These are phyloP conservation scores for Tricholoma sp. DNA, from an alignment of 768 basidiomycete species.

Conservation along the genomic window DNA sequence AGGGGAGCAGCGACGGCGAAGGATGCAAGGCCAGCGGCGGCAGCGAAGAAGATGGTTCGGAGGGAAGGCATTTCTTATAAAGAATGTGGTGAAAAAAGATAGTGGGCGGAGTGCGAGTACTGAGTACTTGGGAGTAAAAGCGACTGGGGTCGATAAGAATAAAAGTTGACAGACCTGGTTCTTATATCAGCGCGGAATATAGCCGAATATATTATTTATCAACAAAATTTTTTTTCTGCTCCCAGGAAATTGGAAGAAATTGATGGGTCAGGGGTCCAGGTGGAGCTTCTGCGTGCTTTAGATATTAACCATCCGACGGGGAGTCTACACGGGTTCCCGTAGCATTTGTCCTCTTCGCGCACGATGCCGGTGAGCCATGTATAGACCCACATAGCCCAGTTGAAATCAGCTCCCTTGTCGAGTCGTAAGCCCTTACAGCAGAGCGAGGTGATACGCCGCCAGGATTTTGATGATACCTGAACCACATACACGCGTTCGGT, in stretches of 20 bases:
- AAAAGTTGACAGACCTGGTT: background rate
- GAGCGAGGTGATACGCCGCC: too few species aligned
- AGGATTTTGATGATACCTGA: too few species aligned
- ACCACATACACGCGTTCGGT: too few species aligned
- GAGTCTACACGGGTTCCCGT: background rate
- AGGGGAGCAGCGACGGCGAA: slow-evolving; percentile 12
- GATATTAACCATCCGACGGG: background rate
- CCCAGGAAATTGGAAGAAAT: background rate
- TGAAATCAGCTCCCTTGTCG: too few species aligned
- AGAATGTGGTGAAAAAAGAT: slow-evolving; percentile 7
- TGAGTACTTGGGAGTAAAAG: background rate
- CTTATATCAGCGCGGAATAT: slow-evolving; percentile 1
- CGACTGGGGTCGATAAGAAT: slow-evolving; percentile 1
- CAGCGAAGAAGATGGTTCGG: slow-evolving; percentile 13
- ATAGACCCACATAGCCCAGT: too few species aligned
- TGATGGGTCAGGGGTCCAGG: background rate
- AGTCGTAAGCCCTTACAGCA: too few species aligned
- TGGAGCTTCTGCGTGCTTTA: background rate
- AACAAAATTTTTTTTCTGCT: background rate
- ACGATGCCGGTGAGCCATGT: too few species aligned
- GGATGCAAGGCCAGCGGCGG: slow-evolving; percentile 14
- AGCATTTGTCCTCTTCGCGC: too few species aligned
- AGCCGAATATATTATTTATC: background rate
- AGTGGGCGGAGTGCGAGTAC: background rate
- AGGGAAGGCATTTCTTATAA: slow-evolving; percentile 18